phyloP scores from a whole-genome alignment of 192 early-diverging fungal genomes.

The Coemansia sp. region DNA sequence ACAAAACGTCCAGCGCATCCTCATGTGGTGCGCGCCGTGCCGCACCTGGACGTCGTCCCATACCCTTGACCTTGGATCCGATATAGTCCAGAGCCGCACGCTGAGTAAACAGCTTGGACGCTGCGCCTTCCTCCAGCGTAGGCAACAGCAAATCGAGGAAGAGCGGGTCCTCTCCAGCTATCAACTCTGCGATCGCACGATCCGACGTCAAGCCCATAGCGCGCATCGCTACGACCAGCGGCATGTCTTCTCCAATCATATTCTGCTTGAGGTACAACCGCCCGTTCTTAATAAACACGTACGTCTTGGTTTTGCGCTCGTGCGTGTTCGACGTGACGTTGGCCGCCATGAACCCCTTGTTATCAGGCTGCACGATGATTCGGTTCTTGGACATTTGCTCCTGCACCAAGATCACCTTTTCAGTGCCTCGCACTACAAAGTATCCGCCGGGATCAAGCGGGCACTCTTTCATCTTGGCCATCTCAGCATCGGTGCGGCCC shows the following conservation, averaged over 20 bases:
- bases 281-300: slow-evolving; percentile 69
- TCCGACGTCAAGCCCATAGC: slow-evolving; percentile 93
- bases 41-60: slow-evolving; percentile 72
- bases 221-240: slow-evolving; percentile 91
- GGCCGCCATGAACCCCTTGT: slow-evolving; percentile 88
- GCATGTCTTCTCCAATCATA: slow-evolving; percentile 90
- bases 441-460: slow-evolving; percentile 91
- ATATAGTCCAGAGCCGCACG: slow-evolving; percentile 96
- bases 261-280: slow-evolving; percentile 85
- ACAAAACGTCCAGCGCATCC: slow-evolving; percentile 89
- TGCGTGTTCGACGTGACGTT: slow-evolving; percentile 83
- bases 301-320: slow-evolving; percentile 93
- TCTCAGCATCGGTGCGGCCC: slow-evolving; percentile 67
- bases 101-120: slow-evolving; percentile 89
- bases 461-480: slow-evolving; percentile 89
- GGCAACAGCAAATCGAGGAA: slow-evolving; percentile 97
- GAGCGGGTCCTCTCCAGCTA: slow-evolving; percentile 95
- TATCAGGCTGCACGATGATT: slow-evolving; percentile 88
- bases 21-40: slow-evolving; percentile 77
- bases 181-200: slow-evolving; percentile 91
- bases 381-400: slow-evolving; percentile 98
- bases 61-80: slow-evolving; percentile 76
- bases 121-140: slow-evolving; percentile 90
- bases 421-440: slow-evolving; percentile 98
- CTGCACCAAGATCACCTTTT: slow-evolving; percentile 99